Evolutionary conservation across 1,139 yeast genomes (phyloP), one percentile per base, ranked within the genome.

Genomic region (Pichia sp.): DNA sequence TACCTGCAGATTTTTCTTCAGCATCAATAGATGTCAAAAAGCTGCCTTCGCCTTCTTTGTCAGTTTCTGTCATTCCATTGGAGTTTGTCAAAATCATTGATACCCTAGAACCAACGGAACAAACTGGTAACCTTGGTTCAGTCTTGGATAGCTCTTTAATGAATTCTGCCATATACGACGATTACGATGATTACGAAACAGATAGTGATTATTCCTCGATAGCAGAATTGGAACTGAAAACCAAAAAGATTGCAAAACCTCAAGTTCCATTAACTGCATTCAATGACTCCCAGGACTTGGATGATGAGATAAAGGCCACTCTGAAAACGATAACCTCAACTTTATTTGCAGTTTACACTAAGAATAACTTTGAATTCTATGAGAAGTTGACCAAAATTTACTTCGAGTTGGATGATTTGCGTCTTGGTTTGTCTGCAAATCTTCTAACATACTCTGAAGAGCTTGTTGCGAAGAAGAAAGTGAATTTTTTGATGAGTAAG

Each of bases 1-100:
- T 79, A 48, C 92, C 92, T 2, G 73, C 77, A 41, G 86, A 81
- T 58, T 82, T 79, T 60, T 73, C 82, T 45, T 72, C 78, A 39
- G 76, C 79, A 28, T 72, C 82, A 3, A 73, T 77, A 36, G 77
- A 77, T 52, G 67, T 79, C 56, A 85, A 81, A 47, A 77, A 75
- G 46, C 65, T 83, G 46, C 86, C 87, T 1, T 79, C 74, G 37
- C 65, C 69, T 44, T 72, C 71, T 44, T 62, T 71, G 41, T 64
- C 67, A 29, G 67, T 81, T 33, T 80, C 71, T 2, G 71, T 83
- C n/a, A 72, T 84, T 45, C 94, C 94, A 0, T 63, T 74, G 57
- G 69, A 71, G 41, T 76, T 74, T 60, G 72, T 77, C 44, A 59
- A 65, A 48, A 55, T 71, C 9, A 52, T 68, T 16, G 68, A 68